Base-by-base conservation (phyloP, 305 asterid species). In the Rubia balearica region DNA sequence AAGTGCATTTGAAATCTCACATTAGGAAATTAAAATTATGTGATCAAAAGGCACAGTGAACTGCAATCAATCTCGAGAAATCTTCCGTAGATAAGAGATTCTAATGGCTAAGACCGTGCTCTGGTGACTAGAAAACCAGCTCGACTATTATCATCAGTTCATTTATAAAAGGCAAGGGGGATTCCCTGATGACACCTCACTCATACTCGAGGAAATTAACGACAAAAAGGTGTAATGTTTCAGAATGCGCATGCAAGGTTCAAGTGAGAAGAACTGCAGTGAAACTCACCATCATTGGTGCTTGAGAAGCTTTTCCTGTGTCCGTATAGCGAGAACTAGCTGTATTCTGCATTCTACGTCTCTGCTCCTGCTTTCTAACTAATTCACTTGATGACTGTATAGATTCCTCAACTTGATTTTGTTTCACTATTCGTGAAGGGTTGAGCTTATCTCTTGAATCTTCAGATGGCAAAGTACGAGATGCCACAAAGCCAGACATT, bases 401-500 rank as follows among this genome's bases (percentile, higher is more conserved):
- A 43, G 81, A 77, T 74, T 83, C 78, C 49, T 76, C 83, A 27
- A 63, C 72, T 81, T 80, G 86, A 71, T 71, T 73, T 64, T 74
- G 38, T 40, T 77, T 79, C 59, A 78, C 88, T 42, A 51, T 36
- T n/a, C 72, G 83, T 42, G 84, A 69, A 46, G 77, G 67, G 70
- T 65, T 76, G 65, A 69, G 65, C 61, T 71, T 81, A 22, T 79
- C 80, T 65, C 77, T 79, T 19, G 82, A 73, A 68, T 84, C 90
- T 65, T 77, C 80, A 40, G 89, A 70, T 53, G 86, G 70, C 72
- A 81, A 60, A 56, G 84, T 80, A 76, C 88, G 75, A n/a, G 92
- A 79, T 60, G 87, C 78, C 56, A 78, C 81, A 74, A 86, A 70
- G 64, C 84, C 82, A 33, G 96, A 85, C 51, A 76, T 48, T 61